Evolutionary conservation across 2,329 filamentous ascomycete species (phyloP).

Genomic region (Rhynchosporium agropyri): DNA sequence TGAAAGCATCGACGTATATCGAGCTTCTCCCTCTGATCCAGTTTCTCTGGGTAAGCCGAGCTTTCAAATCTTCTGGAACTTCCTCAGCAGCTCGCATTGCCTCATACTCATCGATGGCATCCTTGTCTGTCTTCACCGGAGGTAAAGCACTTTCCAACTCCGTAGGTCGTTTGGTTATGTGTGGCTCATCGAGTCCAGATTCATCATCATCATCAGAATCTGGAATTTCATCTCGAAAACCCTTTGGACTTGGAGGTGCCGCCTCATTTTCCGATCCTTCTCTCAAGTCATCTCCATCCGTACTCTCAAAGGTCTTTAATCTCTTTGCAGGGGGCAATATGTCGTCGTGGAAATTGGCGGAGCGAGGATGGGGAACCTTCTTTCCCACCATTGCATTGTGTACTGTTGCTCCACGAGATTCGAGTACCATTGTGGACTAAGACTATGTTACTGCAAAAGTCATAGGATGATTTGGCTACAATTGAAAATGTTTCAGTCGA

Average conservation of each 20-base stretch:
- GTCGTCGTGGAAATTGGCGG: slow-evolving; percentile 36
- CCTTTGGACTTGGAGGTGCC: slow-evolving; percentile 19
- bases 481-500: background rate
- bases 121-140: slow-evolving; percentile 63
- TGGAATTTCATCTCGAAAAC: slow-evolving; percentile 42
- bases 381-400: slow-evolving; percentile 37
- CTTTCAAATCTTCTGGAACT: slow-evolving; percentile 47
- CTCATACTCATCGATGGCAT: slow-evolving; percentile 82
- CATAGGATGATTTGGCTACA: background rate
- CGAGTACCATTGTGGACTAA: slow-evolving; percentile 32
- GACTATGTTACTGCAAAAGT: background rate
- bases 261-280: slow-evolving; percentile 36
- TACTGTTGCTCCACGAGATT: slow-evolving; percentile 20
- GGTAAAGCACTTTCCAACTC: slow-evolving; percentile 75
- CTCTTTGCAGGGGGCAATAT: slow-evolving; percentile 36
- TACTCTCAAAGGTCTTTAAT: slow-evolving; percentile 37
- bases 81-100: slow-evolving; percentile 50
- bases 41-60: slow-evolving; percentile 56
- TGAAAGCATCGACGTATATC: slow-evolving; percentile 97
- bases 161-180: slow-evolving; percentile 52
- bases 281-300: slow-evolving; percentile 33
- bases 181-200: slow-evolving; percentile 31
- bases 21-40: slow-evolving; percentile 83
- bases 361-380: slow-evolving; percentile 34
- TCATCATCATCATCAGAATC: slow-evolving; percentile 44